Base-by-base conservation (phyloP, 352 stramenopile species). In the Phytopythium boreale region DNA sequence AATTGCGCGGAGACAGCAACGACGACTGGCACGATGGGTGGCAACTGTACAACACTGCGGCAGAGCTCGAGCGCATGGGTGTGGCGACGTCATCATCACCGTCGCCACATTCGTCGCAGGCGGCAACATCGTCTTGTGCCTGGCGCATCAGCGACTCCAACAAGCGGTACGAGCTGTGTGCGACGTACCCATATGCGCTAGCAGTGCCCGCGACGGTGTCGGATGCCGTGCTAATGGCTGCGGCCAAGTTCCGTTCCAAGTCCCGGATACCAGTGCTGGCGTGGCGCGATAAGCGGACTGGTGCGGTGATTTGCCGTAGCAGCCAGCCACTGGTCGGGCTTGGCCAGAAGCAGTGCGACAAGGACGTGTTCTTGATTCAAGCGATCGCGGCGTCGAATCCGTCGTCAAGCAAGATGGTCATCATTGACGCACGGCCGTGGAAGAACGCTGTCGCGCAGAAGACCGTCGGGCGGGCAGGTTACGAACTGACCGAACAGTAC, bases 361-460 rank as follows among this genome's bases (percentile, higher is more conserved):
- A 90, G 59, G 89, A 97, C 49, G 84, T 96, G 43, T 82, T 87
- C 49, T 68, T 95, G 34, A 92, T 95, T 55, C 84, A 93, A 52
- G 82, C 83, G 2, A 93, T 95, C 56, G 75, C 85, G 20, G 85
- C 84, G 0, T 68, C 84, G 12, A 93, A 95, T 29, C 82, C 84
- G 24, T 92, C 82, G 26, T 93, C 84, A 19, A 89, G 64, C 17
- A 90, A 87, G 47, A 73, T 96, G 29, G 84, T 95, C 36, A 98
- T 98, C 59, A 90, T 97, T 24, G 92, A 98, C 63, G 88, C 89
- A 6, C 70, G 92, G 15, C 90, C 89, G 24, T 95, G 89, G 81
- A 90, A 95, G 36, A 97, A 97, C 52, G 88, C 92, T 3, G 82
- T 96, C 7, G 92, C 87, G 7, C 96, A 98, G 63, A 94, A 96